phyloP scores from a whole-genome alignment of 345 rosid genomes.

The Raphanus raphanistrum region DNA sequence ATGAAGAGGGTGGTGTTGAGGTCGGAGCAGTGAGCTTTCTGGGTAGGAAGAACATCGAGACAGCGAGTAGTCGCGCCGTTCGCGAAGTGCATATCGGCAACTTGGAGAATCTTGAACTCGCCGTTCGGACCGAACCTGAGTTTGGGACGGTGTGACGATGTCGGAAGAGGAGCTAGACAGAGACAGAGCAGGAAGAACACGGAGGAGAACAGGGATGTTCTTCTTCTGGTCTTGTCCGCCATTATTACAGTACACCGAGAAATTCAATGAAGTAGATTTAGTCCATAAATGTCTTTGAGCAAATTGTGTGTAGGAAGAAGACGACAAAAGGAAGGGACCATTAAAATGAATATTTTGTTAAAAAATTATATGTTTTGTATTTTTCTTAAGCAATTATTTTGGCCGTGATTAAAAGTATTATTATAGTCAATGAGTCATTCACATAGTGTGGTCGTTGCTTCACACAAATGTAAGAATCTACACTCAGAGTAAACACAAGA shows the following conservation, averaged over 20 bases:
- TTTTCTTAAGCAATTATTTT: background rate
- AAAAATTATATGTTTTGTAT: background rate
- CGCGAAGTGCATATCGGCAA: constrained; percentile 94
- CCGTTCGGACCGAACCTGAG: constrained; percentile 60
- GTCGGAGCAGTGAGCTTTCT: constrained; percentile 63
- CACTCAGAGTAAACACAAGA: background rate
- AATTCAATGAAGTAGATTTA: background rate
- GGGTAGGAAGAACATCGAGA: constrained; percentile 51
- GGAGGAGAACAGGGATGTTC: background rate
- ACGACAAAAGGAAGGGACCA: constrained; percentile 1
- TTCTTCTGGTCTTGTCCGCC: constrained; percentile 21
- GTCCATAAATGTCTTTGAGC: background rate
- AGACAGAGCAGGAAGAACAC: constrained; percentile 13
- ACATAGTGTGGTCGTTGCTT: background rate
- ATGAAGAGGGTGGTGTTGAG: constrained; percentile 83
- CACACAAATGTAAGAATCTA: background rate
- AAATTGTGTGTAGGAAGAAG: background rate
- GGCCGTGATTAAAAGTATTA: background rate
- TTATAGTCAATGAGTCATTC: background rate
- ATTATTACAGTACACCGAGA: background rate
- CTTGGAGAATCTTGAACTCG: constrained; percentile 82
- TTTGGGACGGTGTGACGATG: constrained; percentile 8
- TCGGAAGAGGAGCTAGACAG: constrained; percentile 25
- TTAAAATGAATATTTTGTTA: too few species aligned
- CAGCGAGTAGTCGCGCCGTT: constrained; percentile 68